Conservation (phyloP, 306 rosid species). For the Ormosia emarginata region DNA sequence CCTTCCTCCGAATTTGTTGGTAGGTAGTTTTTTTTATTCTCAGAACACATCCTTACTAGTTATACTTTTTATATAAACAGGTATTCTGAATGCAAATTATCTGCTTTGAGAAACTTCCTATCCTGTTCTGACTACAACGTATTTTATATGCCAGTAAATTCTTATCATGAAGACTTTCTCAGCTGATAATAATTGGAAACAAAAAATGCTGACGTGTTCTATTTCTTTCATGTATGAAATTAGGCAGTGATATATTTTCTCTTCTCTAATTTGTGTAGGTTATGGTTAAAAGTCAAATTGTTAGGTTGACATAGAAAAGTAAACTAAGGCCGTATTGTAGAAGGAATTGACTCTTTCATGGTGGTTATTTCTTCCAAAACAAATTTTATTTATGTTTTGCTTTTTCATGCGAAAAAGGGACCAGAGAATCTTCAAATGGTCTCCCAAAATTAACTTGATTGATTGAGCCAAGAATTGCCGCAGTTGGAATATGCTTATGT, state of each 20-base stretch:
- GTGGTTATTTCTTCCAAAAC: background rate
- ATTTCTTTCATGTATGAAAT: background rate
- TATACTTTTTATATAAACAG: background rate
- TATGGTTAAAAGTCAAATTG: background rate
- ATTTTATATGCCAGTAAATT: background rate
- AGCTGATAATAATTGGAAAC: background rate
- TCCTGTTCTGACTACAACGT: background rate
- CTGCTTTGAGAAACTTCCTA: background rate
- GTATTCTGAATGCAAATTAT: background rate
- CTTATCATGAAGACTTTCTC: background rate
- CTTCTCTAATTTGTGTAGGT: background rate
- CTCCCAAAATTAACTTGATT: background rate
- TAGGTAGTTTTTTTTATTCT: background rate
- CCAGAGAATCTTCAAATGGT: background rate
- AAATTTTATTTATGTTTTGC: background rate
- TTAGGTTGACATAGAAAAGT: background rate
- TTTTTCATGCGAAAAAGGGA: background rate
- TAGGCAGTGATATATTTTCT: background rate
- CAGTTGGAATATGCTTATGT: background rate
- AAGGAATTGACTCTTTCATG: background rate
- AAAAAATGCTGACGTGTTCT: background rate
- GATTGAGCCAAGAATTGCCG: background rate
- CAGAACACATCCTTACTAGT: background rate
- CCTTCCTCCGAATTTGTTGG: background rate
- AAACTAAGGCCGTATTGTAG: background rate